Evolutionary conservation across 2,329 filamentous ascomycete genomes (phyloP), one percentile per base, ranked within the genome.

Genomic region (Botrytis pseudocinerea): DNA sequence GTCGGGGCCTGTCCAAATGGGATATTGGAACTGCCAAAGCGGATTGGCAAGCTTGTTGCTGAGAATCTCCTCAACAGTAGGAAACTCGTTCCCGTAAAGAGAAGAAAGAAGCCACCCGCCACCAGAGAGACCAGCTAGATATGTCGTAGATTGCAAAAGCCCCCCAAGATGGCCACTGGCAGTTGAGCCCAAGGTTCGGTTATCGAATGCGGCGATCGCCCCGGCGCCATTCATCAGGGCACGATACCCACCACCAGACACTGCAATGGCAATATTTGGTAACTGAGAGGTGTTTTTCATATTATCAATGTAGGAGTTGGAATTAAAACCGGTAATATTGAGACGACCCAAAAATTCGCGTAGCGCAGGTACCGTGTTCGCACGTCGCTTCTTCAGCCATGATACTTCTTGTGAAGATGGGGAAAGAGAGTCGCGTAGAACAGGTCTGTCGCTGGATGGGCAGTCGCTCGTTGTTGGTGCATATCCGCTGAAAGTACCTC

Each of bases 51-150:
- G 73, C 5, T 79, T 78, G 9, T 86, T 83, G 44, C 85, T 82
- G 66, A 88, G 82, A 68, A 93, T 85, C 74, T 82, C 82, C 62
- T 87, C 82, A 5, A 95, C 87, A 0, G 91, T 89, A 16, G 90
- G 91, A 80, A 94, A 97, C 83, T 97, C 97, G 81, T 91, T 90
- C 77, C 89, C 84, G 75, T 89, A 94, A 16, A 97, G 84, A 71
- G 91, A 93, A 28, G 93, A 93, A 9, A 97, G 88, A n/a, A 97
- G 85, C 94, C 94, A 97, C 69, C 90, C 89, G 70, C 94, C 94
- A 44, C 94, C 94, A 14, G 93, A 95, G 5, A 97, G 85, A 10
- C 93, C 94, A 2, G 93, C 86, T 16, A 97, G 81, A 80, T 97
- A 97, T 0, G 93, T 97, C 0, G 93, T 83, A 4, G 92, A 87